Percentiles rank a stretch among this genome's conserved stretches.
These are phyloP conservation scores for Volvox carteri DNA, from an alignment of 163 green algal genomes.

Conservation along the genomic window DNA sequence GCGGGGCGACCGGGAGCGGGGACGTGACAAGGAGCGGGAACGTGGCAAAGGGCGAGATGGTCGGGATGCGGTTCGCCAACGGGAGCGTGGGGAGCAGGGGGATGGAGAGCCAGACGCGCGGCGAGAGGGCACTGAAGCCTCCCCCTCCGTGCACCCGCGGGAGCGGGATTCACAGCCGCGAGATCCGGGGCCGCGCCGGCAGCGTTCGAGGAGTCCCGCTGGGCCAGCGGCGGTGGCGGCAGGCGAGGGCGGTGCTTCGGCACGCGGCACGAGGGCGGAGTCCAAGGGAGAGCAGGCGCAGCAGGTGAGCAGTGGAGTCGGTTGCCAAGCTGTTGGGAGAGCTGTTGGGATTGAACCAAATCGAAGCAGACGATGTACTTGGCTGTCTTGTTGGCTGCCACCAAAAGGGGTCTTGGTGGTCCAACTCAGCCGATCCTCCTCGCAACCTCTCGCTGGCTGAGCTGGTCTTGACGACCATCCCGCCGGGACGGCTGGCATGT, in stretches of 20 bases:
- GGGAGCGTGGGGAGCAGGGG: not conserved
- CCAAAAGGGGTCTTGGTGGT: too few species aligned
- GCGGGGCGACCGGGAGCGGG: not conserved
- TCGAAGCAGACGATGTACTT: too few species aligned
- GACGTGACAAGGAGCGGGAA: not conserved
- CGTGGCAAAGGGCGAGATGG: not conserved
- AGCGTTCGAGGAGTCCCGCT: slow-evolving; percentile 22
- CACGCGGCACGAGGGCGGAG: not conserved
- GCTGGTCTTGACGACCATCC: too few species aligned
- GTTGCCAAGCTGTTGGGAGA: too few species aligned
- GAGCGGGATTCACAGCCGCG: not conserved
- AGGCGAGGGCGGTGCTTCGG: not conserved
- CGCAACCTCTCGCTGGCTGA: too few species aligned
- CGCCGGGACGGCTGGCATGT: too few species aligned
- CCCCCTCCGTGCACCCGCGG: slow-evolving; percentile 21
- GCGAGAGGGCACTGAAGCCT: slow-evolving; percentile 5
- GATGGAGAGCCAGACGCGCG: not conserved
- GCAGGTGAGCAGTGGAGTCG: not conserved
- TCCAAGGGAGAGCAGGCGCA: not conserved
- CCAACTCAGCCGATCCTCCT: too few species aligned
- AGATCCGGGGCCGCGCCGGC: not conserved
- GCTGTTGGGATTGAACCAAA: too few species aligned
- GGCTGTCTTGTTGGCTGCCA: too few species aligned
- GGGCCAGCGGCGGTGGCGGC: not conserved
- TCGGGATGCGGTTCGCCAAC: not conserved